Base-by-base conservation (phyloP, 768 basidiomycete species). In the Porpolomopsis calyptriformis region DNA sequence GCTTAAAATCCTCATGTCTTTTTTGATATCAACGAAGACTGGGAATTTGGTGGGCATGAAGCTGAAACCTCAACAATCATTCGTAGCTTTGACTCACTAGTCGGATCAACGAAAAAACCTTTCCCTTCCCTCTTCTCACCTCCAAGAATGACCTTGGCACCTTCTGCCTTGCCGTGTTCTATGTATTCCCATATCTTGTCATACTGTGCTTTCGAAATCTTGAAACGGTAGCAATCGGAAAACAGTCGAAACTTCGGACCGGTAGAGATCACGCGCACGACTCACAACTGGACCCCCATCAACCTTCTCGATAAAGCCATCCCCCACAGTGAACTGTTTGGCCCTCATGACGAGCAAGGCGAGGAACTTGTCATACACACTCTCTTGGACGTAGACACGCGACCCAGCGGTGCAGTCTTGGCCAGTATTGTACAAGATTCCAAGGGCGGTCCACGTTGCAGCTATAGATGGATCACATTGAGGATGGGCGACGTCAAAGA, bases 361-460 rank as follows among this genome's bases (percentile, higher is more conserved):
- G 24, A 93, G 56, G 61, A 96, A 93, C 59, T 79, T 81, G 60
- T 96, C 88, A 59, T 96, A 87, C 43, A 93, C 72, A 19, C 74
- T 73, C 44, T 91, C 84, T 58, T 97, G 91, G 18, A 90, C 89
- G 58, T 87, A 91, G 29, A 92, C 66, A 11, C 93, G 77, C 26
- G 90, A 93, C 33, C 93, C 90, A 19, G 91, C 91, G 2, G 86
- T 89, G 62, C 93, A 96, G 58, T 90, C 87, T 63, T 94, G 88
- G n/a, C 89, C 88, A 27, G 84, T 79, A 55, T 89, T 89, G 64
- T 86, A 91, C 54, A 82, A 80, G 46, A 92, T 83, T 18, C 91
- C 90, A 19, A 92, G 70, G 6, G 81, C 83, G 18, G 80, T 78
- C 90, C 91, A 94, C 53, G 74, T 79, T 23, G 88, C 85, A 46